phyloP scores from a whole-genome alignment of 163 green algal genomes.

The Chloromonas sp. region DNA sequence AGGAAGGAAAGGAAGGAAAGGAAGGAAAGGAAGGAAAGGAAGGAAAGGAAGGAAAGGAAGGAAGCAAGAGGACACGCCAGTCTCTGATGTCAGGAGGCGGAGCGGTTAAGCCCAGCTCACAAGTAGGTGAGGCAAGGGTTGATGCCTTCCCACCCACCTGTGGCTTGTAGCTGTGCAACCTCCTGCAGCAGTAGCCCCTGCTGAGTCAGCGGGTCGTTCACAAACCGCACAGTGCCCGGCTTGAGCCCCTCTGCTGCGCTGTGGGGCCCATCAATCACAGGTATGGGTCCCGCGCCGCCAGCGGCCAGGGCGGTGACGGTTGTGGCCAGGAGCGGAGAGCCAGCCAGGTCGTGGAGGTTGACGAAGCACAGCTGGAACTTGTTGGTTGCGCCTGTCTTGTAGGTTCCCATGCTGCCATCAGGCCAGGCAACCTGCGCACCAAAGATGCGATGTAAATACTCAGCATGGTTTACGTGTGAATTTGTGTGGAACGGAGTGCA shows the following conservation, averaged over 20 bases:
- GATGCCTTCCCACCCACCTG: not conserved
- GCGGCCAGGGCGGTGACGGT: not conserved
- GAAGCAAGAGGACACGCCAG: too few species aligned
- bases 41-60: too few species aligned
- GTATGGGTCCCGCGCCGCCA: not conserved
- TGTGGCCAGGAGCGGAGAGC: slow-evolving; percentile 1
- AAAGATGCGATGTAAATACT: not conserved
- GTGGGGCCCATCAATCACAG: slow-evolving; percentile 11
- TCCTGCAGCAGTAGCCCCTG: slow-evolving; percentile 15
- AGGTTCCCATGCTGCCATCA: slow-evolving; percentile 10
- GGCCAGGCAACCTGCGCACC: slow-evolving; percentile 13
- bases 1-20: too few species aligned
- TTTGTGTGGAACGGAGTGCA: too few species aligned
- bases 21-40: too few species aligned
- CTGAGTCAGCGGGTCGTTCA: slow-evolving; percentile 8
- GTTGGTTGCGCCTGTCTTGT: slow-evolving; percentile 11
- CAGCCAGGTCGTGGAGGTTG: slow-evolving; percentile 3
- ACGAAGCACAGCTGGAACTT: slow-evolving; percentile 27
- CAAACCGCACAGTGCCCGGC: slow-evolving; percentile 13
- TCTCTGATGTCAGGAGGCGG: too few species aligned
- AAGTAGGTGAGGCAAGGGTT: too few species aligned
- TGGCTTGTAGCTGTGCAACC: slow-evolving; percentile 8
- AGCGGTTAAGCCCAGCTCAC: too few species aligned
- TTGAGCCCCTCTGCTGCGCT: not conserved
- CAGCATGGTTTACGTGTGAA: too few species aligned